Evolutionary conservation across 345 rosid species (phyloP), one percentile per base, ranked within the genome.

Genomic region (Populus deltoides): DNA sequence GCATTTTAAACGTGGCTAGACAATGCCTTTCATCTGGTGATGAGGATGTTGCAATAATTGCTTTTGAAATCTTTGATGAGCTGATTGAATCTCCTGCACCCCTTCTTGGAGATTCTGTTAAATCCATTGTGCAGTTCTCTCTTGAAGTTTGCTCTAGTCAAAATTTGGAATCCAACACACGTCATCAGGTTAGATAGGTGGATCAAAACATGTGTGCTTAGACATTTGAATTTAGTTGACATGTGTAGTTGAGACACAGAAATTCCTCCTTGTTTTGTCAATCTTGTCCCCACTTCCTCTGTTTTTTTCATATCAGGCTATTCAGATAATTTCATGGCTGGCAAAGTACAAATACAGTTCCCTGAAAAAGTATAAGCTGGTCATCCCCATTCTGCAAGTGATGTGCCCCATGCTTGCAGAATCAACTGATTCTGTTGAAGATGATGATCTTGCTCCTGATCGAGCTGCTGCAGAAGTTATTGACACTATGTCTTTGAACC

Each of bases 401-500:
- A 89, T 97, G 96, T 94, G 99, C 80, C 95, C 98, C 35, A 84
- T 94, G 91, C 97, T 97, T 78, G 92, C 99, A 15, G 95, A 91
- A 85, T 91, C 98, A 79, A 87, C 85, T 17, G 81, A 87, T 76
- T 82, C 81, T 71, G 95, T 90, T 27, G 97, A 90, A 74, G 99
- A 92, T 78, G 97, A 97, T 88, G 99, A 97, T 90, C 99, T 97
- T 83, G 92, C 93, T 73, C 90, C 97, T 62, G 99, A 97, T 85
- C 92, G 97, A 76, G 98, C 99, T 78, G 98, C 99, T 86, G 99
- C 99, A n/a, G 99, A 97, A 90, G 99, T 97, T 86, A 92, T 97
- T 84, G 99, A 97, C 81, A 97, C 99, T 8, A 88, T 94, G 89
- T 93, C 99, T 75, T 76, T 94, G 89, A 94, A 88, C 88, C 91